Percentiles rank a stretch among this genome's conserved stretches.
Conservation (phyloP, 169 alveolate genomes). For the Plasmodium malariae region DNA sequence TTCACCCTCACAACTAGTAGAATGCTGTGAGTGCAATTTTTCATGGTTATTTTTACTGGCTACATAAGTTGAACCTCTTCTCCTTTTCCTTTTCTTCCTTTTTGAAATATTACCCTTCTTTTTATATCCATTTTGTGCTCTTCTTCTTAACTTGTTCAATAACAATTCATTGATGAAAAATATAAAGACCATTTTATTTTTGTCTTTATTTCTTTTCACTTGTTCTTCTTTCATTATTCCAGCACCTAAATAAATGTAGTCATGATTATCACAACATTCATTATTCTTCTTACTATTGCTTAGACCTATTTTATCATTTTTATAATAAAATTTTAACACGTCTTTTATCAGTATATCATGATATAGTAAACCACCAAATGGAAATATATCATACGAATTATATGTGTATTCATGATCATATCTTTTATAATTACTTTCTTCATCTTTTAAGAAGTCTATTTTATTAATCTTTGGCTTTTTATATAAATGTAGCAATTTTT, state of each 20-base stretch:
- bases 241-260: slow-evolving; percentile 51
- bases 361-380: slow-evolving; percentile 61
- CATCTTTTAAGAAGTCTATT: slow-evolving; percentile 23
- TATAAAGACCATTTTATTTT: slow-evolving; percentile 71
- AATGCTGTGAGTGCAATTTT: no score
- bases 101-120: neutral
- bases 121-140: neutral
- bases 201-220: slow-evolving; percentile 39
- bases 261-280: neutral
- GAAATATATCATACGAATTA: slow-evolving; percentile 55
- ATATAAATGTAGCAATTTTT: slow-evolving; percentile 25
- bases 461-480: slow-evolving; percentile 33
- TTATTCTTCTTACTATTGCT: neutral
- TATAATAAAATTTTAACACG: slow-evolving; percentile 25
- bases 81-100: neutral
- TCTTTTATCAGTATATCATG: slow-evolving; percentile 66
- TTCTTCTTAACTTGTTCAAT: slow-evolving; percentile 4
- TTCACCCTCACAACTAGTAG: no score
- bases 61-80: neutral
- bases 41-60: no score
- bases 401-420: slow-evolving; percentile 4
- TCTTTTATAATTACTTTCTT: neutral
- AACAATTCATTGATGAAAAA: slow-evolving; percentile 57
- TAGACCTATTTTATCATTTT: neutral
- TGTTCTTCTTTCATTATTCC: slow-evolving; percentile 45